Evolutionary conservation across 1,139 yeast species (phyloP), one percentile per base, ranked within the genome.

Genomic region (Debaryomyces sp.): DNA sequence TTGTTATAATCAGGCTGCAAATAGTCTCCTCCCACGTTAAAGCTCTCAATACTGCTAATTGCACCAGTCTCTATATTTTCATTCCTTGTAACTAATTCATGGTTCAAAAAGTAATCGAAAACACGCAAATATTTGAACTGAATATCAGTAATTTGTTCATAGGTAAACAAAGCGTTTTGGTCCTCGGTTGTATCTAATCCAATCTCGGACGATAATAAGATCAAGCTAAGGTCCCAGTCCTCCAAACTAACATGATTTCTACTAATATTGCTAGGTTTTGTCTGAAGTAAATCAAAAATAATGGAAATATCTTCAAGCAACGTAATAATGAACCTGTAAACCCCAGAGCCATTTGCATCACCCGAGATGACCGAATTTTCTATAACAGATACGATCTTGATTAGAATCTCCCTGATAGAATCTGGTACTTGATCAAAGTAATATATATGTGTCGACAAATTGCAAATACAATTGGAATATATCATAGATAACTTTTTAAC

Each of bases 341-440:
- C 57, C 38, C 58, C 61, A 6, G 51, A 52, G 21, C 54, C 52
- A 26, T 61, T 58, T 13, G 51, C 47, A 6, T 53, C 53, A 15
- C 52, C 54, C 4, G 53, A 56, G n/a, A 54, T 50, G 40, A 56
- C 60, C 10, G 67, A 54, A 17, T 54, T 52, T 29, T 66, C 70
- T 50, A 73, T 59, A 10, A 67, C 63, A 17, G 67, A 59, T 47
- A 73, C 75, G 17, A 77, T 63, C 50, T 75, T 74, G 29, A 71
- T 52, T 46, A 80, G 67, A 12, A 84, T 68, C 44, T 84, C 91
- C 30, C 78, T 77, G 32, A 87, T 72, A 65, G 90, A 82, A 60
- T 89, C 96, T n/a, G 86, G 78, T 15, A 87, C 80, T 61, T 89
- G 96, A 58, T 88, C 91, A 47, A 82, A 83, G 59, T 90, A 89